A percentile compares a stretch with the other conserved stretches of the same genome.
These are phyloP conservation scores for Zea luxurians DNA, from an alignment of 176 grass and related monocot genomes.

Conservation along the genomic window DNA sequence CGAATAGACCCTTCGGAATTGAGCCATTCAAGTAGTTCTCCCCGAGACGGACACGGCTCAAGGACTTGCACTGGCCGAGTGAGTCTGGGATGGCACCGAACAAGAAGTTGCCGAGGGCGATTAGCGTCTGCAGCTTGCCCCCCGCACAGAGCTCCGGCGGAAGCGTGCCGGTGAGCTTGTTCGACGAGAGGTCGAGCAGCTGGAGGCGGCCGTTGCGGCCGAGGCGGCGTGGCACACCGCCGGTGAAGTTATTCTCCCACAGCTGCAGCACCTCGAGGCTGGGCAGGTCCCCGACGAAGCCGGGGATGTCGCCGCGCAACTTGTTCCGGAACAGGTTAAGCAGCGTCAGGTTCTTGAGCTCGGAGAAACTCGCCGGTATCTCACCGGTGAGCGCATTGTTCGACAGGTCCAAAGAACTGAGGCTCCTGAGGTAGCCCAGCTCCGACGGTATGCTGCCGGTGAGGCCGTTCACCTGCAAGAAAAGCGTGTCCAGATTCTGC, in stretches of 20 bases:
- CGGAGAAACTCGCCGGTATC: slow-evolving; percentile 72
- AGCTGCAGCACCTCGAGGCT: slow-evolving; percentile 95
- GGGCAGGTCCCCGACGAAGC: slow-evolving; percentile 81
- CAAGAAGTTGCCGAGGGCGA: slow-evolving; percentile 71
- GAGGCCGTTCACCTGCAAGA: slow-evolving; percentile 71
- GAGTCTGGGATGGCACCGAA: slow-evolving; percentile 65
- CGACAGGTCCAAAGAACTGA: slow-evolving; percentile 65
- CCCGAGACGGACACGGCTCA: slow-evolving; percentile 58
- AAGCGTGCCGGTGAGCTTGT: slow-evolving; percentile 70
- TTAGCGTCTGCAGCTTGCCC: slow-evolving; percentile 60
- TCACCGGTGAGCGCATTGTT: slow-evolving; percentile 71
- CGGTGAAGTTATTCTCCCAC: slow-evolving; percentile 99
- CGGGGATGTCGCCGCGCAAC: slow-evolving; percentile 65
- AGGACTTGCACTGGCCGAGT: slow-evolving; percentile 56
- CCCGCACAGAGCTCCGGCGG: slow-evolving; percentile 66
- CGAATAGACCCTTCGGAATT: slow-evolving; percentile 57
- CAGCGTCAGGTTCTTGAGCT: slow-evolving; percentile 76
- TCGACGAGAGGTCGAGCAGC: slow-evolving; percentile 68
- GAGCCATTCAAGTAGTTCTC: slow-evolving; percentile 81
- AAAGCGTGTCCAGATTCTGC: slow-evolving; percentile 59
- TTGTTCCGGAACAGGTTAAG: slow-evolving; percentile 79
- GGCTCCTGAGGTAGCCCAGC: slow-evolving; percentile 51
- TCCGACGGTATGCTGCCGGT: slow-evolving; percentile 53
- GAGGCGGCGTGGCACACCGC: slow-evolving; percentile 66
- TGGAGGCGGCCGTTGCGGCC: slow-evolving; percentile 60